Conservation (phyloP, 2,329 filamentous ascomycete genomes). For the Aspergillus amoenus region DNA sequence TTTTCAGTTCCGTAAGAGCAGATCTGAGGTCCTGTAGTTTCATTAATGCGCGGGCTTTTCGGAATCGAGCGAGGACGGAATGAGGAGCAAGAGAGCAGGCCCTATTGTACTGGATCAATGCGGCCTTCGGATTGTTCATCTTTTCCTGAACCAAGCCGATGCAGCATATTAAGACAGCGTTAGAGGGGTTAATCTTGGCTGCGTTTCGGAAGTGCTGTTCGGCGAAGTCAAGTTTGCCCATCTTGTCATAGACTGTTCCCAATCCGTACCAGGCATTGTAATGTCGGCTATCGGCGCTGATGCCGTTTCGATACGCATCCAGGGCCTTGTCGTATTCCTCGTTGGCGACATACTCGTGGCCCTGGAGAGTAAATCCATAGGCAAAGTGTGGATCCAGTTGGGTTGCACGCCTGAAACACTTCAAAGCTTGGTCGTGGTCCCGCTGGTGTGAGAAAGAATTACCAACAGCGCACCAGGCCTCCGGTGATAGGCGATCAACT, state of each 20-base stretch:
- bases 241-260: conserved; percentile 79
- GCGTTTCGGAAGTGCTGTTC: conserved; percentile 89
- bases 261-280: conserved; percentile 98
- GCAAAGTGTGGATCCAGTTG: conserved; percentile 88
- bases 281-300: conserved; percentile 81
- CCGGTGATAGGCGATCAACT: conserved; percentile 80
- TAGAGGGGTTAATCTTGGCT: conserved; percentile 86
- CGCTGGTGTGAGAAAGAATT: conserved; percentile 91
- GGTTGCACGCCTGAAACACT: conserved; percentile 91
- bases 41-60: conserved; percentile 85
- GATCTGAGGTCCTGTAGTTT: conserved; percentile 67
- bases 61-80: conserved; percentile 82
- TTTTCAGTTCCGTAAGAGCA: conserved; percentile 77
- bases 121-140: conserved; percentile 75
- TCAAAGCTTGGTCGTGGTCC: conserved; percentile 91
- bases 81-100: conserved; percentile 80
- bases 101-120: conserved; percentile 76
- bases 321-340: conserved; percentile 97
- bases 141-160: conserved; percentile 89
- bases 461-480: conserved; percentile 93
- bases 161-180: conserved; percentile 87
- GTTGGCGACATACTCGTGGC: conserved; percentile 91
- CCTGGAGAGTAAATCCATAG: conserved; percentile 93
- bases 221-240: conserved; percentile 87
- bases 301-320: conserved; percentile 79